Conservation (phyloP, 116 monocot species). For the Dioscorea cayenensis region DNA sequence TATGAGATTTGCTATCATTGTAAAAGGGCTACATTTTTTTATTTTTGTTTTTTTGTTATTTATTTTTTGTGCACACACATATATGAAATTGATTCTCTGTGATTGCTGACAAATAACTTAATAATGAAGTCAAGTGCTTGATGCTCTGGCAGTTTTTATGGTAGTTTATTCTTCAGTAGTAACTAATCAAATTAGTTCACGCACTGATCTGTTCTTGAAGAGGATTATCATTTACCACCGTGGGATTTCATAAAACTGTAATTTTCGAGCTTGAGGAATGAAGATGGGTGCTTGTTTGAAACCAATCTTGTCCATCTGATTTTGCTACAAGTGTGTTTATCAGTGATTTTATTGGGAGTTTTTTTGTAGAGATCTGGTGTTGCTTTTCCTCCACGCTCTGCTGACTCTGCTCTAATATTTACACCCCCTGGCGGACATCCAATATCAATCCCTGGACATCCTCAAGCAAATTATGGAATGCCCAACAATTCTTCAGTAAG, state of each 20-base stretch:
- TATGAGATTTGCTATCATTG: constrained; percentile 5
- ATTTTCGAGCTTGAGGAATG: constrained; percentile 4
- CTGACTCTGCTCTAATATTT: constrained; percentile 53
- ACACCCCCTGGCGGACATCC: constrained; percentile 41
- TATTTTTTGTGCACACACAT: too few species aligned
- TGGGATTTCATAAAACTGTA: not conserved
- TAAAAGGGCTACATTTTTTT: too few species aligned
- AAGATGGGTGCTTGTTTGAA: too few species aligned
- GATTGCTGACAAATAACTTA: too few species aligned
- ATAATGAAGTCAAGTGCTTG: too few species aligned
- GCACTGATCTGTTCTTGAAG: too few species aligned
- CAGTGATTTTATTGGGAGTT: constrained; percentile 1
- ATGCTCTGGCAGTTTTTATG: too few species aligned
- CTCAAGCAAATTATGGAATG: constrained; percentile 61
- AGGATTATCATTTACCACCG: too few species aligned
- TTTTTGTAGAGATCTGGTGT: constrained; percentile 53
- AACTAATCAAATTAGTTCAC: too few species aligned
- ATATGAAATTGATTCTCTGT: too few species aligned
- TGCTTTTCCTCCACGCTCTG: constrained; percentile 41
- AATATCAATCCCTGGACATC: constrained; percentile 18
- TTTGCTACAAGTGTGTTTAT: not conserved
- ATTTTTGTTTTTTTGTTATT: too few species aligned
- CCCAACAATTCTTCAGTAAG: constrained; percentile 49
- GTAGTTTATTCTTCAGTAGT: too few species aligned
- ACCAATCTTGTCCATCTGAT: constrained; percentile 38